These are phyloP conservation scores for Diutina catenulata DNA, from an alignment of 1,139 yeast species.

Conservation along the genomic window DNA sequence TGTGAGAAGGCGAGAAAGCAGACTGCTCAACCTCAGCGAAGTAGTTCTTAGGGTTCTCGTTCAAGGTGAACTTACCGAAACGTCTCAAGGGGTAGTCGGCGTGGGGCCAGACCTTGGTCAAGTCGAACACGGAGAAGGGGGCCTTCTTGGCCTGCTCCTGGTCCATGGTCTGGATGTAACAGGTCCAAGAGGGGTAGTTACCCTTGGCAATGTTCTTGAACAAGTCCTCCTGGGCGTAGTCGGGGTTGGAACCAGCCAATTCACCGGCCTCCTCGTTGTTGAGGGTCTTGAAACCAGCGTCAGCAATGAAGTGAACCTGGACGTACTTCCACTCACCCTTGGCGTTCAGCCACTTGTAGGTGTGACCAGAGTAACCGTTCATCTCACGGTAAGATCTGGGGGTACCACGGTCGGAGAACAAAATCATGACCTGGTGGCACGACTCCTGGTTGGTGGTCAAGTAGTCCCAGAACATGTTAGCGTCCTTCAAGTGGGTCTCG, in stretches of 20 bases:
- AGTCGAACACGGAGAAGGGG: conserved; percentile 56
- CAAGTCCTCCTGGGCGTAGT: conserved; percentile 52
- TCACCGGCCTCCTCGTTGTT: conserved; percentile 47
- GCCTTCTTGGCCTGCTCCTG: conserved; percentile 48
- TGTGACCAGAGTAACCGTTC: conserved; percentile 67
- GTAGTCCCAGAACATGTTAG: conserved; percentile 65
- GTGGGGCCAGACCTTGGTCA: conserved; percentile 77
- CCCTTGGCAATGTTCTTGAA: conserved; percentile 51
- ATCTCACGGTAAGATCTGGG: conserved; percentile 54
- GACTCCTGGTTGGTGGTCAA: conserved; percentile 52
- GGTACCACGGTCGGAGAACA: conserved; percentile 60
- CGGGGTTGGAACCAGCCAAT: conserved; percentile 53
- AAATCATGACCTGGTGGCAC: conserved; percentile 48
- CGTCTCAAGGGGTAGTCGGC: conserved; percentile 62
- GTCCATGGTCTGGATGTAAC: conserved; percentile 58
- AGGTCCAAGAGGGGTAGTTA: conserved; percentile 52
- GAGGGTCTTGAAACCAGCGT: conserved; percentile 48
- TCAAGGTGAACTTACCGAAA: conserved; percentile 58
- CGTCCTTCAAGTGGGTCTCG: conserved; percentile 45
- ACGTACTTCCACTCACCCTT: conserved; percentile 58
- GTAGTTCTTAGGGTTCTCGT: conserved; percentile 66
- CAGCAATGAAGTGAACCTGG: conserved; percentile 49
- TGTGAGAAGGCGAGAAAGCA: conserved; percentile 74
- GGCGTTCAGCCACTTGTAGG: conserved; percentile 56
- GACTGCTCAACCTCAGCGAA: conserved; percentile 78